phyloP scores from a whole-genome alignment of 192 early-diverging fungal genomes.

The Coemansia sp. region DNA sequence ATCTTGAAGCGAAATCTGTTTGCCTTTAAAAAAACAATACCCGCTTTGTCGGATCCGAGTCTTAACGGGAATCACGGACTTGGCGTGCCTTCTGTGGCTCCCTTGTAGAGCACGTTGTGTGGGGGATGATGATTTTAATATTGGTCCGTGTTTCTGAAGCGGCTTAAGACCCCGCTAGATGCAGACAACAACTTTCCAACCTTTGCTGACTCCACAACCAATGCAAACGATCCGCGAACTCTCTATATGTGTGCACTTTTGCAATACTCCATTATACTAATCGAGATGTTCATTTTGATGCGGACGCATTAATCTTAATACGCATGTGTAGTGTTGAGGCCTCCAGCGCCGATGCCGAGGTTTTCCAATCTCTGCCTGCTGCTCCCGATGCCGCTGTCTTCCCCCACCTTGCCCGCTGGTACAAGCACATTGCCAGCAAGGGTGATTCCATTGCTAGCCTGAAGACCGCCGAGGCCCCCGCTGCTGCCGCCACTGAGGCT shows the following conservation, averaged over 20 bases:
- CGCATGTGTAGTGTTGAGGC: conserved; percentile 63
- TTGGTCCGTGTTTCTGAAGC: conserved; percentile 63
- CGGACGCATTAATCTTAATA: background rate
- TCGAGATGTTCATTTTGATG: background rate
- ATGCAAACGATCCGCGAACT: background rate
- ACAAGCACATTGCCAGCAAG: conserved; percentile 78
- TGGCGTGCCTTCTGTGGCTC: background rate
- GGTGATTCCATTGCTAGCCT: conserved; percentile 31
- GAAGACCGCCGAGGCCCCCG: conserved; percentile 54
- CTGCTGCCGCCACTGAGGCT: conserved; percentile 55
- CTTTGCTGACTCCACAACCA: conserved; percentile 22
- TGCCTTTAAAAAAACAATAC: conserved; percentile 1
- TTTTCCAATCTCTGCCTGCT: conserved; percentile 74
- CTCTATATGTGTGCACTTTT: background rate
- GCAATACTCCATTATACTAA: background rate
- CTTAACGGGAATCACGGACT: background rate
- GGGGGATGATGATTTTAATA: conserved; percentile 54
- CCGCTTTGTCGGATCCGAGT: background rate
- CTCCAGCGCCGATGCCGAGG: conserved; percentile 80
- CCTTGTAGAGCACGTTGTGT: background rate
- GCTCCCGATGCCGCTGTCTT: conserved; percentile 71
- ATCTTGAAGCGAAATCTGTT: background rate
- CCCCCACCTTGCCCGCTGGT: conserved; percentile 94
- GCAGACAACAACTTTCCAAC: conserved; percentile 49
- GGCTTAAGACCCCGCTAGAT: conserved; percentile 62